phyloP scores from a whole-genome alignment of 164 flowering plant species.

The Umbilicus rupestris region DNA sequence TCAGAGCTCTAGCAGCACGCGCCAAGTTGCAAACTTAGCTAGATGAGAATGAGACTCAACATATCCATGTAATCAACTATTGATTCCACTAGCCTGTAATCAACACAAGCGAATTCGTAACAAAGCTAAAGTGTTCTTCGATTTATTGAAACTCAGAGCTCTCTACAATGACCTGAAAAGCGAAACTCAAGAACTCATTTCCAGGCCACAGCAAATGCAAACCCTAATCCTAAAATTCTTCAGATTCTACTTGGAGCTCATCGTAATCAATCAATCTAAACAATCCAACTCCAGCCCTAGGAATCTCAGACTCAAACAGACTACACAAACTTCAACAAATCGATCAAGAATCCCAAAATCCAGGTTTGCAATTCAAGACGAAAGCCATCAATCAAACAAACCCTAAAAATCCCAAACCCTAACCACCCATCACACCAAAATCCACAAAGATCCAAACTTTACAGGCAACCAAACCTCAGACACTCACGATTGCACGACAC shows the following conservation, averaged over 20 bases:
- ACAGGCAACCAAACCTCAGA: neutral
- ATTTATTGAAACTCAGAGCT: neutral
- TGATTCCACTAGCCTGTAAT: too few species aligned
- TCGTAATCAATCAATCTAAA: neutral
- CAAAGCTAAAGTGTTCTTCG: too few species aligned
- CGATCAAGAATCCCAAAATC: neutral
- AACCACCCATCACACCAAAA: neutral
- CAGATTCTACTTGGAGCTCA: too few species aligned
- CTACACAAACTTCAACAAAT: neutral
- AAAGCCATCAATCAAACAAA: neutral
- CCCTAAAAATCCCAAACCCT: neutral
- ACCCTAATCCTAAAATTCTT: neutral
- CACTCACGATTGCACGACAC: constrained; percentile 78
- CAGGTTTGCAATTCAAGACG: neutral
- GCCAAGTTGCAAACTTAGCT: too few species aligned
- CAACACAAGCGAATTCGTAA: too few species aligned
- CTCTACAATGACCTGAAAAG: neutral
- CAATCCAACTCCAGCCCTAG: neutral
- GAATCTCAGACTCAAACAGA: too few species aligned
- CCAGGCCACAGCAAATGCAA: neutral
- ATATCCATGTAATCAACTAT: too few species aligned
- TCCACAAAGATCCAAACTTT: neutral
- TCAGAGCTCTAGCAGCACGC: too few species aligned
- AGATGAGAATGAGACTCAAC: too few species aligned
- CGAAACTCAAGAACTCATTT: neutral